These are phyloP conservation scores for Aureobasidium sp. DNA, from an alignment of 2,329 filamentous ascomycete genomes.

Conservation along the genomic window DNA sequence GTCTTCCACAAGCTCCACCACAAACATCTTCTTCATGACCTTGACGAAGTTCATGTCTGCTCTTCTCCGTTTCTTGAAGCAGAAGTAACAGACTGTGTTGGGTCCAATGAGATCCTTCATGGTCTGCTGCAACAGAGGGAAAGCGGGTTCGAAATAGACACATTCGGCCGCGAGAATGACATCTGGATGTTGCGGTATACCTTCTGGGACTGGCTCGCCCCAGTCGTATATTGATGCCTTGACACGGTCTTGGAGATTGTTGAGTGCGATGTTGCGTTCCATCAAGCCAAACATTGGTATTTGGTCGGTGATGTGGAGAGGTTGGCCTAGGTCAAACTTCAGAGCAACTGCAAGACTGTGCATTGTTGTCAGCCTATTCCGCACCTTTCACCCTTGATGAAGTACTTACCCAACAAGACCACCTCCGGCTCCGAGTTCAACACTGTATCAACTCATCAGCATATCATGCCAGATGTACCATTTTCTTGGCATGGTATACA, in stretches of 20 bases:
- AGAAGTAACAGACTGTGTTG: conserved; percentile 69
- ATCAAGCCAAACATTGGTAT: conserved; percentile 77
- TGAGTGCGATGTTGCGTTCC: conserved; percentile 79
- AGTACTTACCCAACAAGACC: conserved; percentile 68
- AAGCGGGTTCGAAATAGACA: conserved; percentile 94
- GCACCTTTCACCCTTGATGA: too few relatives aligned
- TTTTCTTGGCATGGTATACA: conserved; percentile 32
- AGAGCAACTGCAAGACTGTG: conserved; percentile 51
- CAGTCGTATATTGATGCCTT: conserved; percentile 72
- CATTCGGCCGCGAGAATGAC: conserved; percentile 92
- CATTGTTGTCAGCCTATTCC: background rate
- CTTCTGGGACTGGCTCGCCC: conserved; percentile 43
- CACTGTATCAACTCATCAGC: conserved; percentile 42
- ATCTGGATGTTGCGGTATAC: conserved; percentile 55
- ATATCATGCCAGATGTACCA: background rate
- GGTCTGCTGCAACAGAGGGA: conserved; percentile 77
- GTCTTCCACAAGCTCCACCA: conserved; percentile 41
- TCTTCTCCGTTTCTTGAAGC: conserved; percentile 86
- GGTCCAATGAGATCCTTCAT: conserved; percentile 64
- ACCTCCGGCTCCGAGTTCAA: conserved; percentile 88
- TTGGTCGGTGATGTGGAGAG: conserved; percentile 82
- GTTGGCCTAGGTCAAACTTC: conserved; percentile 46
- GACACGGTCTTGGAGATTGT: conserved; percentile 58
- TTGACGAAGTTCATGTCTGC: conserved; percentile 53
- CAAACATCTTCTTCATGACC: conserved; percentile 42